phyloP scores from a whole-genome alignment of 1,284 basidiomycete species.

The Puccinia hordei region DNA sequence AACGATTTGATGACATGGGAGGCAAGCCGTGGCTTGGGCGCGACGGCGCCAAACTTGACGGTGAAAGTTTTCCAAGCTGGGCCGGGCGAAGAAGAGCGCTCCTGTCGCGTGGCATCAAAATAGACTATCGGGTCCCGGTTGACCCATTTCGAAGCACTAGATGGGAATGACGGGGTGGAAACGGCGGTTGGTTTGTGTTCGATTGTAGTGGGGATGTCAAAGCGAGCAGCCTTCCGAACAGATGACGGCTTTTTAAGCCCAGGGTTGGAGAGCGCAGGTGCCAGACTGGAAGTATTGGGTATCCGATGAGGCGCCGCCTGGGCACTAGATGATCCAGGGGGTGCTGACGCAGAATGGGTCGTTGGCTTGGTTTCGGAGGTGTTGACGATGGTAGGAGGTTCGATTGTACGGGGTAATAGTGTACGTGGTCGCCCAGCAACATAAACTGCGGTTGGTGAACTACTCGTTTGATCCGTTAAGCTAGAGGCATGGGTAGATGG shows the following conservation, averaged over 20 bases:
- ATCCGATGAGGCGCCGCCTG: slow-evolving; percentile 19
- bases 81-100: slow-evolving; percentile 30
- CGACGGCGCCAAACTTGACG: slow-evolving; percentile 31
- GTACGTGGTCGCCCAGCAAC: slow-evolving; percentile 24
- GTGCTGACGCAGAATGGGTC: background rate
- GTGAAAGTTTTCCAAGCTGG: slow-evolving; percentile 49
- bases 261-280: slow-evolving; percentile 42
- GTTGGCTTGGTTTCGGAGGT: slow-evolving; percentile 9
- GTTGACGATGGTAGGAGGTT: background rate
- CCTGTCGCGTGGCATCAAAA: slow-evolving; percentile 40
- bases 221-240: slow-evolving; percentile 44
- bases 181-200: slow-evolving; percentile 5
- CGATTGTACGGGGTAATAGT: slow-evolving; percentile 20
- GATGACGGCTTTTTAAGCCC: slow-evolving; percentile 23
- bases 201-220: slow-evolving; percentile 28
- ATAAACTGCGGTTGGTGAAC: slow-evolving; percentile 24
- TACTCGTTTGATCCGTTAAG: background rate
- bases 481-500: slow-evolving; percentile 1
- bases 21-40: slow-evolving; percentile 25
- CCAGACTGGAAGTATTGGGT: slow-evolving; percentile 13
- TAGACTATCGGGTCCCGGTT: slow-evolving; percentile 41
- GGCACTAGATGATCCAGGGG: slow-evolving; percentile 1
- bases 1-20: slow-evolving; percentile 46
- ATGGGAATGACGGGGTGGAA: background rate
- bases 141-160: slow-evolving; percentile 13